A percentile compares a stretch with the other conserved stretches of the same genome.
Evolutionary conservation across 2,329 filamentous ascomycete genomes (phyloP).

Genomic region (Alternaria postmessia): DNA sequence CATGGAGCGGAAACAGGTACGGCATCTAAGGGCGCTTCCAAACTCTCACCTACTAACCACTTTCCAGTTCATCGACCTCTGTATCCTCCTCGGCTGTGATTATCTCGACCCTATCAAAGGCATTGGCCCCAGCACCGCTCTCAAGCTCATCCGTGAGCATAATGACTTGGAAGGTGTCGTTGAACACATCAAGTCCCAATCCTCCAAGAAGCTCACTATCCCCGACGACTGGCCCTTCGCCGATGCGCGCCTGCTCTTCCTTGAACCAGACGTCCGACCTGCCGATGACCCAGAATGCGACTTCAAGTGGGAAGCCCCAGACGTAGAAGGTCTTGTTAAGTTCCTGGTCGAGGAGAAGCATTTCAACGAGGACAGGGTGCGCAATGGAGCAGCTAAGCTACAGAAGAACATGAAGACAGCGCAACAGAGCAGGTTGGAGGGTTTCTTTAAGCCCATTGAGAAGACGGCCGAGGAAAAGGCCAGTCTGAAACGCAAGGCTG

Average conservation of each 20-base stretch:
- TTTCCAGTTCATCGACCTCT: constrained; percentile 90
- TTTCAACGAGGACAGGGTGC: constrained; percentile 93
- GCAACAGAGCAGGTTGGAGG: constrained; percentile 90
- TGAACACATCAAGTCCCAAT: constrained; percentile 77
- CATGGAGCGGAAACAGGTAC: constrained; percentile 87
- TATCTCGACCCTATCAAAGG: constrained; percentile 97
- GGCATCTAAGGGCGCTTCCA: constrained; percentile 20
- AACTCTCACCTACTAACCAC: constrained; percentile 5
- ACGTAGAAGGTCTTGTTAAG: constrained; percentile 86
- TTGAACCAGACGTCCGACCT: constrained; percentile 84
- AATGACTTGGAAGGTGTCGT: constrained; percentile 87
- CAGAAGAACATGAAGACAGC: constrained; percentile 90
- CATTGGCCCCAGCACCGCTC: constrained; percentile 86
- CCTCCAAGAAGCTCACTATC: constrained; percentile 73
- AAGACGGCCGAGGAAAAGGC: constrained; percentile 89
- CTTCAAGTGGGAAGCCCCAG: constrained; percentile 97
- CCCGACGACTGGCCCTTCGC: constrained; percentile 97
- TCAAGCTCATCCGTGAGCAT: constrained; percentile 94
- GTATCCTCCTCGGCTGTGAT: constrained; percentile 96
- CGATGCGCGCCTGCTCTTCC: constrained; percentile 90
- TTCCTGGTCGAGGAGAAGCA: constrained; percentile 94
- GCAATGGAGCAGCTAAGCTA: constrained; percentile 77
- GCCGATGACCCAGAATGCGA: constrained; percentile 89
- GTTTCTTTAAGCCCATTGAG: constrained; percentile 93
- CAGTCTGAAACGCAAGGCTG: constrained; percentile 87